Base-by-base conservation (phyloP, 495 filamentous ascomycete genomes). In the Talaromyces wortmannii region DNA sequence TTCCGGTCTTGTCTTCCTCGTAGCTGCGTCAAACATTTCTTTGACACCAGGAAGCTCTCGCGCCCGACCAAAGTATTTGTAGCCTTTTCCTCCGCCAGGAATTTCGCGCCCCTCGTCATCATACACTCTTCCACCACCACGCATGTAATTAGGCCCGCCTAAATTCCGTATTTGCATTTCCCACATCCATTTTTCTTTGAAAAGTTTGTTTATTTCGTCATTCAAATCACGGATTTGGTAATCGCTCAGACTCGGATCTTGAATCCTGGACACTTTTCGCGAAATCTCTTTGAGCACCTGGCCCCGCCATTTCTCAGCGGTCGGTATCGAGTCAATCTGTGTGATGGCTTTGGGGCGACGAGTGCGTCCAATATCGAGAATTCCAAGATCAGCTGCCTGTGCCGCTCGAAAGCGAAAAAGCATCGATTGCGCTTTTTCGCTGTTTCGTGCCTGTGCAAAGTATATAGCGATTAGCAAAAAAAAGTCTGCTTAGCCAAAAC, bases 381-480 rank as follows among this genome's bases (percentile, higher is more conserved):
- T 97, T 64, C 94, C 94, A 36, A 96, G 78, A 68, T 96, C 92
- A 55, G 92, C 91, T 52, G 95, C 95, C 78, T 97, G 94, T 63
- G 91, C 86, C 65, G 96, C 94, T 69, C 95, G 90, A 81, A 98
- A 98, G 78, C 94, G 94, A 77, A 96, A 98, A 71, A 98, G 95
- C 94, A 98, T 98, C 18, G 92, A 97, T 73, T 98, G 94, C 56
- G 94, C 94, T 76, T 97, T 97, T 81, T 97, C 92, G 31, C 88
- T 90, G 71, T 98, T 98, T 57, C 84, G 84, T 53, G 84, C 84
- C 84, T 86, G 69, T 16, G 47, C 47, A 46, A 48, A 53, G 57
- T 42, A 45, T 61, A 47, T 49, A 43, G 58, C 48, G 53, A 55
- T 17, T 50, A 59, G 47, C 58, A 52, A 40, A 59, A 62, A 61